Evolutionary conservation across 164 flowering plant genomes (phyloP), one percentile per base, ranked within the genome.

Genomic region (Vitis amurensis): DNA sequence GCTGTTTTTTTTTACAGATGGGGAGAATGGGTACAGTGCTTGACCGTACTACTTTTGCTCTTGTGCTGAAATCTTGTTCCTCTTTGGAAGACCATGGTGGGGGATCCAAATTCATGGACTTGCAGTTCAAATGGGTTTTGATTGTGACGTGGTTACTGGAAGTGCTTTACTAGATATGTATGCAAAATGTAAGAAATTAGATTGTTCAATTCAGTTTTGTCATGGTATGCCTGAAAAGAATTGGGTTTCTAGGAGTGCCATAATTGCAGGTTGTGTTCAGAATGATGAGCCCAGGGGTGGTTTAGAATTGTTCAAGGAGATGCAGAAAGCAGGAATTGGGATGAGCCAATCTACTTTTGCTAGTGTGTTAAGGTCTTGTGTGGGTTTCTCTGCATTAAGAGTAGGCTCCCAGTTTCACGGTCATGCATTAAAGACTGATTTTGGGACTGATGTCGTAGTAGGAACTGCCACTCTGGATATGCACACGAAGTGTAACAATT

Each of bases 101-200:
- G 48, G 97, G 96, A 53, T 73, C 61, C 90, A 86, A 68, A 65
- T 87, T 67, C 96, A 92, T 69, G 80, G 88, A 8, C 66, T 83
- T 77, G 88, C 83, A 0, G 72, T 90, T 11, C 74, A 63, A 76
- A 67, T 67, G 74, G 97, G 92, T 12, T 79, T 89, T 68, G 84
- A 72, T 59, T 23, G n/a, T 50, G 88, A 92, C 73, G 89, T 89
- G 76, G 87, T 90, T 19, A 65, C 90, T 17, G 17, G 84, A 9
- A 88, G 91, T 75, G 94, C 92, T 59, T 74, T 89, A 55, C 79
- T 92, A 13, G 89, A 87, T 71, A 89, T 92, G 94, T 92, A 92
- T 81, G 90, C 84, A 7, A 92, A 89, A 67, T 89, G 98, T 69
- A 85, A 81, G 77, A 76, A 68, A 30, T 50, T 91, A 75, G 77